A percentile compares a stretch with the other conserved stretches of the same genome.
These are phyloP conservation scores for Puccinia hordei DNA, from an alignment of 1,284 basidiomycete genomes.

Conservation along the genomic window DNA sequence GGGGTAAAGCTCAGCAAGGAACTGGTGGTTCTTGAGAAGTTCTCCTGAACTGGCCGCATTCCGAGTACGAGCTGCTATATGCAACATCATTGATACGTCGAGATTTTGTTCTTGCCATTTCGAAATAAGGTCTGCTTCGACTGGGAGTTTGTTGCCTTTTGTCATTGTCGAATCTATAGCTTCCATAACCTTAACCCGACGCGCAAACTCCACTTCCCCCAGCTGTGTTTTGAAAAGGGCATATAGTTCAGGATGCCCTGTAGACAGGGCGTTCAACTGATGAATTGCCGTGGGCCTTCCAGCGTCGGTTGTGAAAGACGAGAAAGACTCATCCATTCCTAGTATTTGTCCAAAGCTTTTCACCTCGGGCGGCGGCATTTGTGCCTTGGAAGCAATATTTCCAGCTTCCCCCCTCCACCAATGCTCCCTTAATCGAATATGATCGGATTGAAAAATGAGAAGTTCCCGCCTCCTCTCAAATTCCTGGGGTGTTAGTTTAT, in stretches of 20 bases:
- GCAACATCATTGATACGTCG: background rate
- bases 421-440: background rate
- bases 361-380: background rate
- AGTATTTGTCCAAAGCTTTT: background rate
- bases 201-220: background rate
- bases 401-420: background rate
- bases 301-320: background rate
- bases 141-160: background rate
- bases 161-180: background rate
- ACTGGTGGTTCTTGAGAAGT: background rate
- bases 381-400: background rate
- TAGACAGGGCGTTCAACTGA: background rate
- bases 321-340: background rate
- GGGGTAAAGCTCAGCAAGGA: background rate
- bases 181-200: background rate
- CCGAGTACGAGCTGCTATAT: background rate
- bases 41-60: background rate
- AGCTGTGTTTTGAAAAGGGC: background rate
- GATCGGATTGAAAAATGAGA: background rate
- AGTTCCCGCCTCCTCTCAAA: background rate
- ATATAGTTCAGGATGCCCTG: too few species aligned
- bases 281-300: background rate
- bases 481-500: background rate
- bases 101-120: background rate
- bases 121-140: background rate